phyloP scores from a whole-genome alignment of 2,329 filamentous ascomycete genomes.

The Hypocrella siamensis region DNA sequence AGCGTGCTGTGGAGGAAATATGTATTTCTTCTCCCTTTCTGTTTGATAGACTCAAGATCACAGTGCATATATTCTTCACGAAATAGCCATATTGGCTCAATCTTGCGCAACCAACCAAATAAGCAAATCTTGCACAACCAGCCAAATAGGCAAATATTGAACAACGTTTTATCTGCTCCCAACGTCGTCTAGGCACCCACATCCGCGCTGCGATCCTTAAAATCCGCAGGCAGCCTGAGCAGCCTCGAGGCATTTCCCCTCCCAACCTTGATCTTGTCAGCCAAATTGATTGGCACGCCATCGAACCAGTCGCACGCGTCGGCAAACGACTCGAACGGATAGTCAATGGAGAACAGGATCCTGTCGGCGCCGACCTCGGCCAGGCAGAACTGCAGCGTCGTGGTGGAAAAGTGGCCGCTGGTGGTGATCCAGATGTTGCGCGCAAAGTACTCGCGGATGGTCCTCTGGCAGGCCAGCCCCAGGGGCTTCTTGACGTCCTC shows the following conservation, averaged over 20 bases:
- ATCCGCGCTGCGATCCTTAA: background rate
- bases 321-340: conserved; percentile 32
- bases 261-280: conserved; percentile 22
- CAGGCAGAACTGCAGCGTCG: conserved; percentile 32
- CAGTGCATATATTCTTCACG: too few relatives aligned
- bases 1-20: too few relatives aligned
- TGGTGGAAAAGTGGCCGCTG: conserved; percentile 37
- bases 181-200: background rate
- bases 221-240: conserved; percentile 16
- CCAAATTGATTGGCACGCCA: conserved; percentile 16
- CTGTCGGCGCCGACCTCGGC: conserved; percentile 31
- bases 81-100: too few relatives aligned
- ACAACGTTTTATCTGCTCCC: too few relatives aligned
- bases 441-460: conserved; percentile 35
- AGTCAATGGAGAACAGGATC: conserved; percentile 37
- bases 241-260: conserved; percentile 26
- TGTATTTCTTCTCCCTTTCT: too few relatives aligned
- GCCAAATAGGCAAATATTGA: too few relatives aligned
- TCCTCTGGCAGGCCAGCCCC: conserved; percentile 30
- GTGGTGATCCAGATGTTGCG: conserved; percentile 42
- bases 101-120: too few relatives aligned
- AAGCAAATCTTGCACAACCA: too few relatives aligned
- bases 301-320: conserved; percentile 27
- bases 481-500: conserved; percentile 38
- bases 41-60: too few relatives aligned